phyloP scores from a whole-genome alignment of 768 basidiomycete genomes.

The Agrocybe praecox region DNA sequence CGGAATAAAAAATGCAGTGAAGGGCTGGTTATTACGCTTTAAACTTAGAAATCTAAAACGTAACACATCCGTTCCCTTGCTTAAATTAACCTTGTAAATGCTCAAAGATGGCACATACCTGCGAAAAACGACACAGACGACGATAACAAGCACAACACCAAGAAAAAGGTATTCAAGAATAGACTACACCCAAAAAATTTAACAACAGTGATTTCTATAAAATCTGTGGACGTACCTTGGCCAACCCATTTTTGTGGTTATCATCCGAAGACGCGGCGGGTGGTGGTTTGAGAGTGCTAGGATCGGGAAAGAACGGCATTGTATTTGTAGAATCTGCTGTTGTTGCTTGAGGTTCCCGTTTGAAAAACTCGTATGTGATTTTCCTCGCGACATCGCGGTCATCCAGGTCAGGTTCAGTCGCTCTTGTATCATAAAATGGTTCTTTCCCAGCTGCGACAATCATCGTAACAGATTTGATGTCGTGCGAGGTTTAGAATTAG shows the following conservation, averaged over 20 bases:
- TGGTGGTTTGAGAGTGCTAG: slow-evolving; percentile 16
- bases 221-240: slow-evolving; percentile 22
- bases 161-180: slow-evolving; percentile 33
- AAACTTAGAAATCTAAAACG: slow-evolving; percentile 5
- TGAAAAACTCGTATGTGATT: not conserved
- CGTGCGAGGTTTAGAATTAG: no score
- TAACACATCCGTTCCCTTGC: no score
- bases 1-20: slow-evolving; percentile 6
- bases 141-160: slow-evolving; percentile 22
- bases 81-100: no score
- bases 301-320: slow-evolving; percentile 28
- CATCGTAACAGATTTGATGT: not conserved
- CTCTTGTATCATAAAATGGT: not conserved
- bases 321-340: slow-evolving; percentile 12
- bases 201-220: not conserved
- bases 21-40: slow-evolving; percentile 8
- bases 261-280: not conserved
- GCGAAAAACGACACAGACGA: slow-evolving; percentile 22
- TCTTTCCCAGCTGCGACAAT: not conserved
- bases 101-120: slow-evolving; percentile 12
- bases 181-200: slow-evolving; percentile 14
- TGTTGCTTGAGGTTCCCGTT: slow-evolving; percentile 10
- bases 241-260: slow-evolving; percentile 13
- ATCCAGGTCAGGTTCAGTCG: not conserved
- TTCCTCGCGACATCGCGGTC: not conserved